Conservation (phyloP, 208 protist genomes). For the Angomonas deanei region DNA sequence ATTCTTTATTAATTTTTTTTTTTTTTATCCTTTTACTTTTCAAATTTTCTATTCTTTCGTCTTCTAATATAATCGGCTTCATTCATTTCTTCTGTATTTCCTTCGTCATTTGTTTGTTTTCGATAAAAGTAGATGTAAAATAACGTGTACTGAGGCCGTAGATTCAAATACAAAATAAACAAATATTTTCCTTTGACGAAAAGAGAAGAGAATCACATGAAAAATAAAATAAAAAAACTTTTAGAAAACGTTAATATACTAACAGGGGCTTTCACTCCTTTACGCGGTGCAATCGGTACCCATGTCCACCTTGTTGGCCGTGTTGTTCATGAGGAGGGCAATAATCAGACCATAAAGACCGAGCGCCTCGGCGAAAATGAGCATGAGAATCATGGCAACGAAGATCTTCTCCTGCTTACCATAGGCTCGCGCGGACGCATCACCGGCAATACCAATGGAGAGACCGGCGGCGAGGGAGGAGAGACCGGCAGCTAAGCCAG, state of each 20-base stretch:
- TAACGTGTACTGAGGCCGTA: background rate
- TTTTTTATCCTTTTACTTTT: background rate
- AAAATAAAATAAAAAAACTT: constrained; percentile 26
- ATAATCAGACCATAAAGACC: constrained; percentile 99
- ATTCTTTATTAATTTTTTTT: background rate
- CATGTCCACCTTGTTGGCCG: constrained; percentile 55
- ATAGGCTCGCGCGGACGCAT: constrained; percentile 90
- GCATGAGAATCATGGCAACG: constrained; percentile 99
- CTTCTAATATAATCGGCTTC: too few species aligned
- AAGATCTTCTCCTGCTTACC: constrained; percentile 97
- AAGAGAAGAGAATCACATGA: background rate
- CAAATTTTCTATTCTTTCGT: too few species aligned
- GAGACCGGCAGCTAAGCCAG: constrained; percentile 93
- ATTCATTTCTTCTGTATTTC: background rate
- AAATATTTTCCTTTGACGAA: background rate
- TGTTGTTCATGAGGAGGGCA: constrained; percentile 93
- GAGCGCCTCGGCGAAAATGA: constrained; percentile 99
- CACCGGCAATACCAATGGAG: constrained; percentile 99
- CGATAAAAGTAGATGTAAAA: background rate
- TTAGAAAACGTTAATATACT: constrained; percentile 10
- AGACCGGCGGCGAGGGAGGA: constrained; percentile 96
- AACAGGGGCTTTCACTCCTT: constrained; percentile 10
- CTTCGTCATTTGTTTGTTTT: background rate
- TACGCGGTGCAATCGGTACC: background rate
- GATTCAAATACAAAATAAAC: background rate